Conservation (phyloP, 345 rosid genomes). For the Lagerstroemia speciosa region DNA sequence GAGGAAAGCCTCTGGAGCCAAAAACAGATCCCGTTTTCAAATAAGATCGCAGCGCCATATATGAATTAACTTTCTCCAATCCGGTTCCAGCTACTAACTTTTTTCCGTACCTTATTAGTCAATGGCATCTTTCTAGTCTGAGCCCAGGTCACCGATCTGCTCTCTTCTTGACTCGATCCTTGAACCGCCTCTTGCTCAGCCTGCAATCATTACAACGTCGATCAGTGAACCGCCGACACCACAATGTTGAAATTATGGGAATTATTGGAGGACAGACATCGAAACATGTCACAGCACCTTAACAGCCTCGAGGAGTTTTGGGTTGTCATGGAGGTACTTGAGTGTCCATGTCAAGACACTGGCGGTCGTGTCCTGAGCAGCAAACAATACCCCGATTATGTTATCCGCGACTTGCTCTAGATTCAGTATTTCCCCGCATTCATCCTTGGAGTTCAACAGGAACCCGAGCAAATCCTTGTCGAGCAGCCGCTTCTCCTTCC, state of each 20-base stretch:
- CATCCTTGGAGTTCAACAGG: conserved; percentile 40
- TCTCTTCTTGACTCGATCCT: conserved; percentile 21
- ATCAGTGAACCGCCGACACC: too few relatives aligned
- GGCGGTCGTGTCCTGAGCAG: conserved; percentile 74
- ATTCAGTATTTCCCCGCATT: conserved; percentile 25
- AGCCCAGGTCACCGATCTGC: conserved; percentile 37
- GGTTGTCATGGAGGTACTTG: conserved; percentile 68
- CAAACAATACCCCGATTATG: conserved; percentile 61
- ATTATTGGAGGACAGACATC: neutral
- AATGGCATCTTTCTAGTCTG: conserved; percentile 54
- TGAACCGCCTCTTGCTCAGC: conserved; percentile 43
- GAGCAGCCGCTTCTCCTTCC: conserved; percentile 36
- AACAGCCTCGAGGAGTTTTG: conserved; percentile 54
- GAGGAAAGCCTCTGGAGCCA: neutral
- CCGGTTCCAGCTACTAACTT: too few relatives aligned
- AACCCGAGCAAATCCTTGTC: conserved; percentile 42
- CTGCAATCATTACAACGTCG: conserved; percentile 15
- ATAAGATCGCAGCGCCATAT: neutral
- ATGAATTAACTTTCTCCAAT: too few relatives aligned
- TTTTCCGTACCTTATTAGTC: conserved; percentile 40
- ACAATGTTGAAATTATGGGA: neutral
- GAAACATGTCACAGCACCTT: conserved; percentile 39
- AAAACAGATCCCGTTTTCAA: neutral
- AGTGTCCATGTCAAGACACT: conserved; percentile 73
- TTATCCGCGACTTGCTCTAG: conserved; percentile 54